A percentile compares a stretch with the other conserved stretches of the same genome.
phyloP scores from a whole-genome alignment of 176 grass and related monocot genomes.

The Musa troglodytarum region DNA sequence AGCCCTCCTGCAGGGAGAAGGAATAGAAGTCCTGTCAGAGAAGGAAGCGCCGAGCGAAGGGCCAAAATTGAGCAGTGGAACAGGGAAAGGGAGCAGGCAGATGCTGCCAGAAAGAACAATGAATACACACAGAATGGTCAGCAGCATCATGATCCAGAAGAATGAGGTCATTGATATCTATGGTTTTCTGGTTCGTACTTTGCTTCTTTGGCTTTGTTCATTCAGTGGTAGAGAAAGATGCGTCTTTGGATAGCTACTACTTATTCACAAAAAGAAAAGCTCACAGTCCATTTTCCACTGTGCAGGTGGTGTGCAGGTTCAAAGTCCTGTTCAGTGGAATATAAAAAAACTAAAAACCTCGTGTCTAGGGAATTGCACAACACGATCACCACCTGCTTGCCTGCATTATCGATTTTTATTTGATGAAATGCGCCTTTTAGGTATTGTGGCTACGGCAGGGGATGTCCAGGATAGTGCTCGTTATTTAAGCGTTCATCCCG shows the following conservation, averaged over 20 bases:
- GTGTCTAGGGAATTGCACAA: slow-evolving; percentile 10
- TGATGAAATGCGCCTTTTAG: not conserved
- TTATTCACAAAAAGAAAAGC: slow-evolving; percentile 20
- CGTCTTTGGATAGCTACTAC: slow-evolving; percentile 3
- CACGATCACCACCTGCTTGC: slow-evolving; percentile 1
- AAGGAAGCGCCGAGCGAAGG: slow-evolving; percentile 23
- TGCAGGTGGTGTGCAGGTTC: slow-evolving; percentile 33
- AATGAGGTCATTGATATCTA: not conserved
- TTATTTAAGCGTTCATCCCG: not conserved
- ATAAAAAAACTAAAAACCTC: slow-evolving; percentile 9
- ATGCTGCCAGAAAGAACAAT: slow-evolving; percentile 15
- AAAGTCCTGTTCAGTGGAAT: slow-evolving; percentile 28
- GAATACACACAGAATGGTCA: slow-evolving; percentile 3
- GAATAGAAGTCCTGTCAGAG: slow-evolving; percentile 23
- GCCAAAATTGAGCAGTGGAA: slow-evolving; percentile 32
- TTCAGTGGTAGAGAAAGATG: not conserved
- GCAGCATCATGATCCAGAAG: not conserved
- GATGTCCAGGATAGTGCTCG: not conserved
- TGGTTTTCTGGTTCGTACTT: slow-evolving; percentile 1
- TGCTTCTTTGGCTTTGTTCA: not conserved
- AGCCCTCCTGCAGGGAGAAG: slow-evolving; percentile 22
- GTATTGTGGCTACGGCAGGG: not conserved
- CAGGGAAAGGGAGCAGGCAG: slow-evolving; percentile 19
- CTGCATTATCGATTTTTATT: slow-evolving; percentile 7
- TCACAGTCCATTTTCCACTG: slow-evolving; percentile 31